These are phyloP conservation scores for Cercospora zeae-maydis DNA, from an alignment of 2,329 filamentous ascomycete genomes.

Conservation along the genomic window DNA sequence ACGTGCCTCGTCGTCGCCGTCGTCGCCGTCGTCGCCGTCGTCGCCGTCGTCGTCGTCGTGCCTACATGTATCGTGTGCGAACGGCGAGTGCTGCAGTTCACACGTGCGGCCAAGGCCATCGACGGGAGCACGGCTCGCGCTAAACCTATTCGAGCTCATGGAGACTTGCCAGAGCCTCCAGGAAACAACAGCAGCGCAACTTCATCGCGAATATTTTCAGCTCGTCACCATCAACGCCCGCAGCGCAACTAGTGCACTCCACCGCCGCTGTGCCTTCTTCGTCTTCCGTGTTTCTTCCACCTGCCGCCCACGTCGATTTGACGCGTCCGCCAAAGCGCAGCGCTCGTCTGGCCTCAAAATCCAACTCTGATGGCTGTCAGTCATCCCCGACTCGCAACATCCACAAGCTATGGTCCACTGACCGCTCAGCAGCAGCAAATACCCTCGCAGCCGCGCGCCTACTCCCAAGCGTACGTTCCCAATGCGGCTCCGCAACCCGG, in stretches of 20 bases:
- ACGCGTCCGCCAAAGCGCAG: background rate
- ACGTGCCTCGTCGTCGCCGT: background rate
- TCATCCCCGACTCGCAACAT: background rate
- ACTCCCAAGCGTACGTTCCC: slow-evolving; percentile 47
- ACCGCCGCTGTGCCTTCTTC: background rate
- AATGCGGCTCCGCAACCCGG: slow-evolving; percentile 40
- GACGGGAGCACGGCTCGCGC: background rate
- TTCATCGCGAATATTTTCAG: background rate
- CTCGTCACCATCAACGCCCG: background rate
- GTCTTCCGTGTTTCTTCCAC: background rate
- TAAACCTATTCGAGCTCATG: background rate
- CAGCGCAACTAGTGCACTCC: background rate
- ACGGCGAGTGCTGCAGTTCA: background rate
- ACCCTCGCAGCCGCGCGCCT: slow-evolving; percentile 50
- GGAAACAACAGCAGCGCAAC: background rate
- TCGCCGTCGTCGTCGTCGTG: no score
- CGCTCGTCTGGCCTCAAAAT: background rate
- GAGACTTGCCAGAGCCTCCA: background rate
- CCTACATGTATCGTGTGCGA: no score
- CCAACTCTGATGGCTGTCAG: slow-evolving; percentile 5
- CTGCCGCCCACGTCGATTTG: background rate
- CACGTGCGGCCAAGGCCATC: background rate
- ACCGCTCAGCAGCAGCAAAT: slow-evolving; percentile 41
- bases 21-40: background rate
- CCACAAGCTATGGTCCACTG: background rate